Evolutionary conservation across 257 asterid species (phyloP).

Genomic region (Asclepias syriaca): DNA sequence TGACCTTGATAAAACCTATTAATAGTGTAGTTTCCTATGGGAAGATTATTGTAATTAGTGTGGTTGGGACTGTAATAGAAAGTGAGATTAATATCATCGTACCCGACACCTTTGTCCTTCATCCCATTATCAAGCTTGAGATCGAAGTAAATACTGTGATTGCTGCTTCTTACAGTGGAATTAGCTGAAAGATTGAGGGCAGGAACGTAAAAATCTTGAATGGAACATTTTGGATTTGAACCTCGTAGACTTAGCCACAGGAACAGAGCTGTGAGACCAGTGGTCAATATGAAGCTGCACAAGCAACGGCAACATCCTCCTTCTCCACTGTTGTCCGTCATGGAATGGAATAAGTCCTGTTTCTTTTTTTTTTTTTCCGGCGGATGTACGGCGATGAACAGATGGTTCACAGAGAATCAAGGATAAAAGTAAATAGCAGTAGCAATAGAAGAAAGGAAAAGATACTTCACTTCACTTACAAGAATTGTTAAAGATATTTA

Average conservation of each 20-base stretch:
- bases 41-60: conserved; percentile 8
- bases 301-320: conserved; percentile 47
- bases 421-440: not conserved
- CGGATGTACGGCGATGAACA: not conserved
- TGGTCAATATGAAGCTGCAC: conserved; percentile 62
- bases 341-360: not conserved
- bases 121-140: conserved; percentile 53
- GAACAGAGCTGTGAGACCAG: conserved; percentile 78
- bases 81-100: conserved; percentile 34
- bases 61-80: conserved; percentile 33
- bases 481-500: not conserved
- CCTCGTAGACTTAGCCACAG: conserved; percentile 79
- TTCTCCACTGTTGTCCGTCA: conserved; percentile 20
- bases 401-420: not conserved
- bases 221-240: conserved; percentile 46
- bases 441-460: not conserved
- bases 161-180: conserved; percentile 32
- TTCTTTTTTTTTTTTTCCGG: conserved; percentile 18
- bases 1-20: conserved; percentile 71
- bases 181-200: conserved; percentile 41
- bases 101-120: conserved; percentile 71
- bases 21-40: conserved; percentile 41
- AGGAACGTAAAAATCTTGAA: conserved; percentile 48
- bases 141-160: conserved; percentile 47
- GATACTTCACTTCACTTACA: not conserved